Conservation (phyloP, 768 basidiomycete genomes). For the Leucocoprinus sp. region DNA sequence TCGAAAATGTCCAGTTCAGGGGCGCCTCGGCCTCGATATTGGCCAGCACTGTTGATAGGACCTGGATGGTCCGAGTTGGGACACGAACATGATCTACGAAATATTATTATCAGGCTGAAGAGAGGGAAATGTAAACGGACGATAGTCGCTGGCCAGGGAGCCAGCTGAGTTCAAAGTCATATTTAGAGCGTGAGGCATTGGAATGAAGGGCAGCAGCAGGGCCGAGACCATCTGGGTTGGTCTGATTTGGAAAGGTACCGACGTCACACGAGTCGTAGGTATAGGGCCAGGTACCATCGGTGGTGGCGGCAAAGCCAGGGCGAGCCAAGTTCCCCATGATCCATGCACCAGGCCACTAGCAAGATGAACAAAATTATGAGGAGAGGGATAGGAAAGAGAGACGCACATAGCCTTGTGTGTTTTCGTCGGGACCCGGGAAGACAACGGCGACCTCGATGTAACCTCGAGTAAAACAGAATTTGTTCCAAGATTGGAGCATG, state of each 20-base stretch:
- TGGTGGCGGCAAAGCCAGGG: slow-evolving; percentile 72
- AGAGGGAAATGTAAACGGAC: slow-evolving; percentile 33
- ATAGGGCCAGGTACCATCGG: slow-evolving; percentile 82
- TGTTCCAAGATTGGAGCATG: slow-evolving; percentile 88
- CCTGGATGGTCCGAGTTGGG: slow-evolving; percentile 72
- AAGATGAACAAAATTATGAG: background rate
- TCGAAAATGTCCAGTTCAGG: slow-evolving; percentile 84
- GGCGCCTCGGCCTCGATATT: slow-evolving; percentile 57
- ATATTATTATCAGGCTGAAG: background rate
- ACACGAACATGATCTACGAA: slow-evolving; percentile 63
- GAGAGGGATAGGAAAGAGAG: background rate
- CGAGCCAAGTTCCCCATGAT: slow-evolving; percentile 84
- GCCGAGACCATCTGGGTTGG: slow-evolving; percentile 36
- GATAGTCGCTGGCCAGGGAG: slow-evolving; percentile 70
- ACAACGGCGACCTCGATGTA: slow-evolving; percentile 64
- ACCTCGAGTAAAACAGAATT: slow-evolving; percentile 78
- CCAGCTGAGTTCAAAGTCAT: slow-evolving; percentile 61
- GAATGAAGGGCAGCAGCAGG: slow-evolving; percentile 57
- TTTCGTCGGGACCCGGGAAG: slow-evolving; percentile 50
- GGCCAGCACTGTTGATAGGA: slow-evolving; percentile 37
- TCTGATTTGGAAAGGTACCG: slow-evolving; percentile 74
- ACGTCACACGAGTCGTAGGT: slow-evolving; percentile 68
- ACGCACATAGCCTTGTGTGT: slow-evolving; percentile 42
- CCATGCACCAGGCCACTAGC: slow-evolving; percentile 80
- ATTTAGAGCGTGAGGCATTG: slow-evolving; percentile 35